Conservation (phyloP, 1,139 yeast genomes). For the Yamadazyma sp. region DNA sequence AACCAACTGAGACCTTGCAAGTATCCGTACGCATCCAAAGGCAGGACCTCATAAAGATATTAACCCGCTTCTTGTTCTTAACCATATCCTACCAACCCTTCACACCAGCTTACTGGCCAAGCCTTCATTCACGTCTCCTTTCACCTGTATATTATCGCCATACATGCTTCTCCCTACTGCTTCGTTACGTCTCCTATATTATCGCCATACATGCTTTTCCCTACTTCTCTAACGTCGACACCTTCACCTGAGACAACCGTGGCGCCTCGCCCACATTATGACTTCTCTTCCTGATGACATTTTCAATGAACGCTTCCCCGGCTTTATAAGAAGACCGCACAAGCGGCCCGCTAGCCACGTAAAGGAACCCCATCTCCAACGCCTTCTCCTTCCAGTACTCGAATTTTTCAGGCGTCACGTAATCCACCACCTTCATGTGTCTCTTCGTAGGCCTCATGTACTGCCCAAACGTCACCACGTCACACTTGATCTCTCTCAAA, state of each 20-base stretch:
- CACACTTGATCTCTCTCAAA: conserved; percentile 75
- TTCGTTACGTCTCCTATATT: too few relatives aligned
- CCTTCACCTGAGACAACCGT: conserved; percentile 26
- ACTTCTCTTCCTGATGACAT: conserved; percentile 77
- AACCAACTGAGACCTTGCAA: too few relatives aligned
- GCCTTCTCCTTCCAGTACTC: conserved; percentile 92
- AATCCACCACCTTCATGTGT: conserved; percentile 97
- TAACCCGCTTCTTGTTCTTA: too few relatives aligned
- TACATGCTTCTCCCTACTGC: too few relatives aligned
- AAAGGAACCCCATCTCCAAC: conserved; percentile 85
- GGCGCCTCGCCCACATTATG: conserved; percentile 50
- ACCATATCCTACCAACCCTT: too few relatives aligned
- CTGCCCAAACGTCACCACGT: conserved; percentile 97
- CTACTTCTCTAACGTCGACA: conserved; percentile 1
- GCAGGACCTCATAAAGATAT: too few relatives aligned
- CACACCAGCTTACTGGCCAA: too few relatives aligned
- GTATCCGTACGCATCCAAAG: too few relatives aligned
- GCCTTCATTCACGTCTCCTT: too few relatives aligned
- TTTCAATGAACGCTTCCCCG: conserved; percentile 96
- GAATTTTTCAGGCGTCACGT: conserved; percentile 91
- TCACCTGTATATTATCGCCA: too few relatives aligned
- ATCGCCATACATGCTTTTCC: too few relatives aligned
- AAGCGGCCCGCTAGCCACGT: conserved; percentile 96
- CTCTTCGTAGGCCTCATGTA: conserved; percentile 99
- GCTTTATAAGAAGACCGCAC: conserved; percentile 97